Evolutionary conservation across 306 rosid species (phyloP).

Genomic region (Oemleria cerasiformis): DNA sequence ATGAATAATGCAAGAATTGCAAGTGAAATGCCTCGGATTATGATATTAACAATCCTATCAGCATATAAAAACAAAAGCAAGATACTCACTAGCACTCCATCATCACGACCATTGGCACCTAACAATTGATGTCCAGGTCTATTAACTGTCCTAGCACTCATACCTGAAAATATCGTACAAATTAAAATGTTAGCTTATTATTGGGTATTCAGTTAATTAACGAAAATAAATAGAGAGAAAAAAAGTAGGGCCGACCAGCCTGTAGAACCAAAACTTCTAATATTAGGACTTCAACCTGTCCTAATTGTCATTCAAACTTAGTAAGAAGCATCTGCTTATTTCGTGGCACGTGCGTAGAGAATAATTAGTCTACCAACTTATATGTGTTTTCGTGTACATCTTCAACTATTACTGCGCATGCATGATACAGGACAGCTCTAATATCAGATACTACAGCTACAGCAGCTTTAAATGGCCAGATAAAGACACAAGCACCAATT

Average conservation of each 20-base stretch:
- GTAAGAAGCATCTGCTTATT: neutral
- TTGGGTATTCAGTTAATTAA: neutral
- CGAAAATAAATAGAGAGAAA: neutral
- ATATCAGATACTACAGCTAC: too few species aligned
- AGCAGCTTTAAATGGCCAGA: too few species aligned
- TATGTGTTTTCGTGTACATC: neutral
- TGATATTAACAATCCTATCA: neutral
- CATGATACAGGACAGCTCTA: too few species aligned
- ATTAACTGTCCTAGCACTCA: conserved; percentile 72
- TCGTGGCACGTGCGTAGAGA: neutral
- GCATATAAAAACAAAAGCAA: neutral
- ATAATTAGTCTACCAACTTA: neutral
- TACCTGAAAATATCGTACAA: conserved; percentile 41
- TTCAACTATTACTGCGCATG: neutral
- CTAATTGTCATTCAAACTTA: neutral
- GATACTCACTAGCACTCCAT: conserved; percentile 84
- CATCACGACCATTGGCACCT: conserved; percentile 98
- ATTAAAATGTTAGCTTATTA: neutral
- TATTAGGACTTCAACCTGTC: neutral
- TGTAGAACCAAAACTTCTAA: neutral
- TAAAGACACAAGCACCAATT: too few species aligned
- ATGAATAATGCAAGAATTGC: neutral
- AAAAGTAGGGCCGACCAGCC: neutral
- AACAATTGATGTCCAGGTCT: conserved; percentile 93
- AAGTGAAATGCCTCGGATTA: conserved; percentile 8